Evolutionary conservation across 2,329 filamentous ascomycete genomes (phyloP).

Genomic region (Thielaviopsis punctulata): DNA sequence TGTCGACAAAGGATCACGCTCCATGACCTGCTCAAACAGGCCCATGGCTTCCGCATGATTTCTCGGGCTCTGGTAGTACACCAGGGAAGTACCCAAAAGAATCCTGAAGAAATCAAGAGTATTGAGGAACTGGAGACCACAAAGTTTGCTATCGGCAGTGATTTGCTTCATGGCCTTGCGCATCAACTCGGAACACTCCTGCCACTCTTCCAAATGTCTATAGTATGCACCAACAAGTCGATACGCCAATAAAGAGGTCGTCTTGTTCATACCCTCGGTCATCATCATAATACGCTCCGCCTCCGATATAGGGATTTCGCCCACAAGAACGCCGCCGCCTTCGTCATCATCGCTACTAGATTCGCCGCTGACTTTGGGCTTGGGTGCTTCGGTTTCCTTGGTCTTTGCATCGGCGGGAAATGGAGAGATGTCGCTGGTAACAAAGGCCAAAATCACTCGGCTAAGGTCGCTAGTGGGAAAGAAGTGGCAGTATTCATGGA

Average conservation of each 20-base stretch:
- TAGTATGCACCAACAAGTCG: slow-evolving; percentile 74
- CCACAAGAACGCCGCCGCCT: slow-evolving; percentile 35
- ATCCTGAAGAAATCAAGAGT: slow-evolving; percentile 58
- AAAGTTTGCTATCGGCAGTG: slow-evolving; percentile 42
- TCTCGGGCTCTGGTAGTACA: slow-evolving; percentile 77
- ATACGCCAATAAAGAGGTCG: slow-evolving; percentile 64
- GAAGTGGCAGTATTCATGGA: slow-evolving; percentile 64
- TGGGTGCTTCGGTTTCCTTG: slow-evolving; percentile 13
- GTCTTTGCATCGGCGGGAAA: slow-evolving; percentile 36
- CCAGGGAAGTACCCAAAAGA: slow-evolving; percentile 69
- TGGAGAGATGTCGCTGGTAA: slow-evolving; percentile 70
- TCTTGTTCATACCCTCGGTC: slow-evolving; percentile 50
- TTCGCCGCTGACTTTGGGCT: slow-evolving; percentile 28
- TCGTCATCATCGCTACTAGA: slow-evolving; percentile 37
- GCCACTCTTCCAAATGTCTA: slow-evolving; percentile 67
- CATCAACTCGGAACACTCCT: slow-evolving; percentile 62
- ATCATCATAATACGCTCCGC: slow-evolving; percentile 72
- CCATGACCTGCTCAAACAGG: slow-evolving; percentile 71
- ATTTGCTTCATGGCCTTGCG: slow-evolving; percentile 53
- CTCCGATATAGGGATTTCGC: slow-evolving; percentile 43
- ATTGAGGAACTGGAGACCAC: slow-evolving; percentile 51
- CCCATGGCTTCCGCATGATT: slow-evolving; percentile 75
- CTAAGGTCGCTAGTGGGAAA: slow-evolving; percentile 74
- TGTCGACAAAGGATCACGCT: slow-evolving; percentile 59
- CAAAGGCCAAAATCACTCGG: slow-evolving; percentile 64